Base-by-base conservation (phyloP, 139 green algal genomes). In the Micractinium conductrix region DNA sequence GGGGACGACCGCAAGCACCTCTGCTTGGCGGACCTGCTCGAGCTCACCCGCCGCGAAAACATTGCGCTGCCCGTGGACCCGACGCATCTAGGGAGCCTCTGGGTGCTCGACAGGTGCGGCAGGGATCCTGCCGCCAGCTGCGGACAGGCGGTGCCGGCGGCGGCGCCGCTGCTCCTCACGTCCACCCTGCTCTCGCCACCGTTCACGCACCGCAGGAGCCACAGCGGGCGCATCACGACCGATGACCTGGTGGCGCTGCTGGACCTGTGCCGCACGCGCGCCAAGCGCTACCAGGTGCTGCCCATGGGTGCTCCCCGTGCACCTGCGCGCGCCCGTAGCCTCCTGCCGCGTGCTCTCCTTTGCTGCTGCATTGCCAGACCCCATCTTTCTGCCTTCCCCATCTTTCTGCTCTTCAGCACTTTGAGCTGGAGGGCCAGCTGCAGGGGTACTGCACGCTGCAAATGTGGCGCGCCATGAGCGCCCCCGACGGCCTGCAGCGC, bases 61-160 rank as follows among this genome's bases (percentile, higher is more conserved):
- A 38, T 53, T 38, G 62, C 26, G 28, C 43, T 83, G n/a, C 78
- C 78, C 0, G 62, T 83, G 50, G 86, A 84, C 28, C 74, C 62
- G 30, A 83, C 73, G 8, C 82, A 90, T n/a, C 42, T 90, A 1
- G 85, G 85, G 37, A 74, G 88, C 28, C 79, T 93, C 1, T 93
- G 86, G 80, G 79, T 87, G 55, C 76, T 92, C 24, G 89, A 93
- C 83, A 93, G 81, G 89, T 91, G 45, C 17, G 69, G 35, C 14
- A 35, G 40, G 24, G 1, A 35, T 14, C 2, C 10, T 33, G 60
- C 60, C 33, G 60, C 24, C 6, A 28, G 8, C 24, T 30, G 53
- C 8, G 53, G 53, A 21, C 53, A 21, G 7, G 53, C 53, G 53
- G 5, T 19, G 53, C 53, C 2, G 53, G 53, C 5, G 53, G 53